Base-by-base conservation (phyloP, 176 grass and related monocot genomes). In the Paspalum vaginatum region DNA sequence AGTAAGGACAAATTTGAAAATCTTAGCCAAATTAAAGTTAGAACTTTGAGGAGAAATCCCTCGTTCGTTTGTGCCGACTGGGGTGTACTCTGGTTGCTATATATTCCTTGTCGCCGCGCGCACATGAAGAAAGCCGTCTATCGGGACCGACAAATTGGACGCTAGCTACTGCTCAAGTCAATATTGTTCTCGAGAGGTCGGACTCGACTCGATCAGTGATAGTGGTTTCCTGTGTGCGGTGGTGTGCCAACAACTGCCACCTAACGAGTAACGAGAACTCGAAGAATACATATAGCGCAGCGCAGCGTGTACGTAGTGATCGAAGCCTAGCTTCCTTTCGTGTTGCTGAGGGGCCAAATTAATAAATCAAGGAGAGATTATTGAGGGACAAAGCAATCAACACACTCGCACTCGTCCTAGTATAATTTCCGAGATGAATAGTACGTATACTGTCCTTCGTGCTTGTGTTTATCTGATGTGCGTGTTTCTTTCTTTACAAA, bases 11-110 rank as follows among this genome's bases (percentile, higher is more conserved):
- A 72, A 63, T 50, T 63, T 17, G 24, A 48, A 17, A 48, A 17
- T 45, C 43, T 48, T 32, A 11, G 6, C 14, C 22, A 46, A 38
- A 32, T 32, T 32, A 32, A 46, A 59, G 22, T n/a, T 49, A 3
- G 32, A 32, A 59, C 45, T 60, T 58, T 49, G 24, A 27, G 55
- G 66, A 81, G 9, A 38, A 48, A 71, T 39, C 5, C 16, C 26
- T 71, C 48, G 20, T 43, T 24, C 38, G 21, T 17, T 52, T 53
- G 58, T 74, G 80, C 69, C 69, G 58, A 82, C 68, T 50, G 17
- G 32, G 32, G 32, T 4, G 25, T 61, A 11, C 6, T 18, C 10
- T 39, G 0, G 5, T 0, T 16, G 15, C 11, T 11, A 9, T 22
- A 13, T 11, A 25, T 66, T 53, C 76, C 47, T 53, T 38, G 61